Base-by-base conservation (phyloP, 495 filamentous ascomycete genomes). In the Umbilicaria muhlenbergii region DNA sequence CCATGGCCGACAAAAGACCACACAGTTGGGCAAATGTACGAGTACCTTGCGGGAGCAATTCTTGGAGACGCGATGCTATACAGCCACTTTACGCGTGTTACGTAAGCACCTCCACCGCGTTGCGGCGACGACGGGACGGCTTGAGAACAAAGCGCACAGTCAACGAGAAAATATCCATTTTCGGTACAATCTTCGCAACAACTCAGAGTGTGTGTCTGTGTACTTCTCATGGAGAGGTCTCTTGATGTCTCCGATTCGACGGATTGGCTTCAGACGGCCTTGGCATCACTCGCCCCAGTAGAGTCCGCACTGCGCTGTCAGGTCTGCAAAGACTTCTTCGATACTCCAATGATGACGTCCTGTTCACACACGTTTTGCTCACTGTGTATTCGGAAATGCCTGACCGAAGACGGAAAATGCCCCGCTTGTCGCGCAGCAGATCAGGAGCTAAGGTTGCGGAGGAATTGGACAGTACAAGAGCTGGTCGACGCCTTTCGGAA, bases 321-420 rank as follows among this genome's bases (percentile, higher is more conserved):
- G 53, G 81, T 99, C 45, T 99, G 91, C 72, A 96, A 95, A 62
- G 91, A 99, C 58, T 92, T 95, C 61, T 96, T 82, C 65, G 73
- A 75, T 47, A 87, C 83, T 17, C 91, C 91, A 1, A 88, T 99
- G 68, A 78, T 95, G 42, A 99, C 91, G 1, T 81, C 80, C 0
- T 99, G 91, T 68, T 81, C 75, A 35, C 91, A 99, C 59, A 95
- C 91, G 0, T 99, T 99, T 57, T 99, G 91, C 69, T 94, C 87
- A 13, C 60, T 89, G 24, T 99, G 91, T 59, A 95, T 98, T 47
- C 83, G 91, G 13, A 68, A 86, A 42, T 83, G 80, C 47, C 67
- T 99, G 2, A 76, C 78, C 6, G 67, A 71, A 1, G 88, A 94
- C 48, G 79, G 83, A 10, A 83, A 80, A 57, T 99, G 91, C 54